Evolutionary conservation across 345 rosid genomes (phyloP), one percentile per base, ranked within the genome.

Genomic region (Brassica nigra): DNA sequence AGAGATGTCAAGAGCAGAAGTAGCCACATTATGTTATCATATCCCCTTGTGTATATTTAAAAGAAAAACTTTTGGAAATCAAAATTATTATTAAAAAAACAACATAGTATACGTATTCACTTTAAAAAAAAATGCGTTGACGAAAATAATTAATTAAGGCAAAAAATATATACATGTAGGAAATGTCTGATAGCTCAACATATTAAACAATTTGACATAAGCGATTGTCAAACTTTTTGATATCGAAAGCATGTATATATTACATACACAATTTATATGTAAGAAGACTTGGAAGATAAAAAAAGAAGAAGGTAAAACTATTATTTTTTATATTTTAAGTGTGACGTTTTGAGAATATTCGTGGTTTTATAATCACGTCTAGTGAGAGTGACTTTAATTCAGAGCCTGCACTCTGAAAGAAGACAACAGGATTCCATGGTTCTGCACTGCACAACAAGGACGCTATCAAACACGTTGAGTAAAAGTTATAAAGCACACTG

Each of bases 151-250:
- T 58, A 0, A 54, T 15, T 54, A 6, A 8, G 30, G 54, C 27
- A 33, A 3, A 36, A 34, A 8, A 18, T 18, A 75, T 67, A 34
- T 55, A 55, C 37, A 8, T 36, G 58, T 77, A 70, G 71, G 27
- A 77, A 77, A 71, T 10, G 58, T 77, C 70, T 11, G 31, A 70
- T 77, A 52, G 59, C 66, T 70, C 33, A 52, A 77, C 15, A 23
- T 70, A 33, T 39, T 1, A 31, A 47, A 20, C 27, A 42, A 71
- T 71, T 15, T 54, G 67, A 78, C n/a, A 78, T 18, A 18, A 18
- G 18, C 18, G 18, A 18, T 18, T 18, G 23, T 27, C 67, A 78
- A 71, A 65, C 28, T 18, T 29, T 65, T 37, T 55, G 76, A 65
- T 37, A 63, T 78, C 11, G 71, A 71, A 71, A 37, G 76, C 62